Base-by-base conservation (phyloP, 805 yeast species). In the Sungouiella thailandica region DNA sequence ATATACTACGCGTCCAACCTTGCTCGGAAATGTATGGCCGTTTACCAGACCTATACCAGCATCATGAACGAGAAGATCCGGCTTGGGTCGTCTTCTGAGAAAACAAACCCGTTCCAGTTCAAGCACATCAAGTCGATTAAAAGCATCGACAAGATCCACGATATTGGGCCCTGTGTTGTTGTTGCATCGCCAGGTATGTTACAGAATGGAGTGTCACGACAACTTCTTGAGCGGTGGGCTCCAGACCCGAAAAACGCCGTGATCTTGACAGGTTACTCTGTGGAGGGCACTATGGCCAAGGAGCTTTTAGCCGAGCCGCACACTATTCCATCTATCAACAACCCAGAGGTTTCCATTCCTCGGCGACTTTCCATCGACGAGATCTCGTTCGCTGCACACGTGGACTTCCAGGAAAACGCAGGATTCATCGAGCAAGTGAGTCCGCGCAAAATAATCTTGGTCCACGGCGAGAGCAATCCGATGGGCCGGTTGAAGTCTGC, bases 311-410 rank as follows among this genome's bases (percentile, higher is more conserved):
- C 87, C 17, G 97, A 89, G 49, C 98, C 99, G 1, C 76, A 77
- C 24, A 83, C 86, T n/a, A 86, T 93, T 31, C 94, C 93, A 1
- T 82, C 97, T 0, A 64, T 78, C 16, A 65, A 70, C n/a, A 86
- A 85, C 45, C 85, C 95, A 0, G 96, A 88, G 40, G 63, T 80
- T 13, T 74, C 78, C 39, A 82, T 93, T 25, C 97, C 97, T 4
- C 77, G 98, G 52, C 72, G 97, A 43, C 62, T 94, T 36, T 76
- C 74, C 29, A 80, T 93, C 12, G 97, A 90, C 44, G 99, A 93
- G 58, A 82, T 93, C 4, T 89, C 97, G 1, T 93, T 93, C 69
- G 97, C 98, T n/a, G 99, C 99, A 0, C 99, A 93, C 60, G 99
- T 93, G 15, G 99, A 93, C 55, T 93, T 83, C 58, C 87, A 84